A percentile compares a stretch with the other conserved stretches of the same genome.
Evolutionary conservation across 2,329 filamentous ascomycete genomes (phyloP).

Genomic region (Sporothrix schenckii): DNA sequence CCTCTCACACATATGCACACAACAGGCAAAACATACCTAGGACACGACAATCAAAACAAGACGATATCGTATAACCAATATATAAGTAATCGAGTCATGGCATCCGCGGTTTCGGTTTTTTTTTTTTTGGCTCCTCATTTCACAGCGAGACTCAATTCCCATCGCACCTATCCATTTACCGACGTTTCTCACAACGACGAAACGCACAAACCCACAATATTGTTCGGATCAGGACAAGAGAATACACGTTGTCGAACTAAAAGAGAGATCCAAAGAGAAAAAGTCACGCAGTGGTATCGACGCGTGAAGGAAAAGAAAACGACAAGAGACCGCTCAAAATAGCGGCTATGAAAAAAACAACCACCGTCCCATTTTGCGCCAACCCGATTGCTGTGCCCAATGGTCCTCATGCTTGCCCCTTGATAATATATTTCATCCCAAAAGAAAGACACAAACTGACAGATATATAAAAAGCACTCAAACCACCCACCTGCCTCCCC

Average conservation of each 20-base stretch:
- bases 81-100: conserved; percentile 14
- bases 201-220: not conserved
- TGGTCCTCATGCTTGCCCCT: conserved; percentile 35
- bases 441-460: conserved; percentile 21
- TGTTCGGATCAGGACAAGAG: conserved; percentile 3
- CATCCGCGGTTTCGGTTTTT: conserved; percentile 9
- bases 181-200: not conserved
- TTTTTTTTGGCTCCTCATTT: not conserved
- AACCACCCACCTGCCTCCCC: too few relatives aligned
- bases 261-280: conserved; percentile 8
- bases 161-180: not conserved
- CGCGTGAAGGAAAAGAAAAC: conserved; percentile 27
- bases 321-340: not conserved
- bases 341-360: conserved; percentile 25
- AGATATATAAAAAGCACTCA: not conserved
- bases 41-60: not conserved
- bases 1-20: not conserved
- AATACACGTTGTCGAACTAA: not conserved
- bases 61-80: conserved; percentile 25
- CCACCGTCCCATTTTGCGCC: conserved; percentile 36
- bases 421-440: conserved; percentile 13
- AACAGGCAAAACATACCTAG: not conserved
- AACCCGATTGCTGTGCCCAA: conserved; percentile 38
- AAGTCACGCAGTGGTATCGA: conserved; percentile 33
- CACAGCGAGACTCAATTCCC: not conserved